These are phyloP conservation scores for Leishmania martiniquensis DNA, from an alignment of 208 protist species.

Conservation along the genomic window DNA sequence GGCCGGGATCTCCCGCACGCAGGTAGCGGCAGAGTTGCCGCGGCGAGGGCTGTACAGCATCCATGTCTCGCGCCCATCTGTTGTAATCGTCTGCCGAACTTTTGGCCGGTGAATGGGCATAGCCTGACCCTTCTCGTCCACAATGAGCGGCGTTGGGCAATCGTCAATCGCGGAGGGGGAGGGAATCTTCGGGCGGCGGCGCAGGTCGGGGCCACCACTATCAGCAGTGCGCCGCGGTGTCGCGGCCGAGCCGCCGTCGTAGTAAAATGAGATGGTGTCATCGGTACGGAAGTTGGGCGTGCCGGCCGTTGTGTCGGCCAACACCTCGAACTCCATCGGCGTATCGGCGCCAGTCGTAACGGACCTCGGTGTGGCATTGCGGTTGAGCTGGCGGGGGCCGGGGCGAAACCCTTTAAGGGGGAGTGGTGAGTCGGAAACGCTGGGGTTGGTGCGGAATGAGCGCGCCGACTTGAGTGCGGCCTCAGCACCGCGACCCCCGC, in stretches of 20 bases:
- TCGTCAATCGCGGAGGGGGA: constrained; percentile 49
- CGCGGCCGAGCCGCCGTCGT: constrained; percentile 6
- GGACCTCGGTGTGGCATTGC: constrained; percentile 14
- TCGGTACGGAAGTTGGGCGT: constrained; percentile 35
- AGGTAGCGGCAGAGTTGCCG: constrained; percentile 20
- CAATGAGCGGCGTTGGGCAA: constrained; percentile 34
- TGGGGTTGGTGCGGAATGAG: constrained; percentile 12
- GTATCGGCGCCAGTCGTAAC: constrained; percentile 3
- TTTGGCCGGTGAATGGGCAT: constrained; percentile 36
- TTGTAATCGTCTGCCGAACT: constrained; percentile 42
- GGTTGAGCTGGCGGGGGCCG: constrained; percentile 13
- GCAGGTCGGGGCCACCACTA: constrained; percentile 3
- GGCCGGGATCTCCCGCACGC: constrained; percentile 45
- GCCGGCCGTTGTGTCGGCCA: constrained; percentile 7
- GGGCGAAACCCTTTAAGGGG: constrained; percentile 6
- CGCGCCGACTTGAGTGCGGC: constrained; percentile 7
- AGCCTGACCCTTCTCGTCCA: constrained; percentile 43
- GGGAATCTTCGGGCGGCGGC: constrained; percentile 46
- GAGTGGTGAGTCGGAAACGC: neutral
- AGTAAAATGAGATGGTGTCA: constrained; percentile 39
- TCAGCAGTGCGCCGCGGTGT: constrained; percentile 19
- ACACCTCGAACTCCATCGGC: constrained; percentile 17
- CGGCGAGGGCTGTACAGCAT: constrained; percentile 48
- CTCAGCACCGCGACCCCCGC: neutral
- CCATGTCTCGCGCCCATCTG: constrained; percentile 64